Evolutionary conservation across 2,329 filamentous ascomycete species (phyloP), one percentile per base, ranked within the genome.

Genomic region (Geosmithia putterillii): DNA sequence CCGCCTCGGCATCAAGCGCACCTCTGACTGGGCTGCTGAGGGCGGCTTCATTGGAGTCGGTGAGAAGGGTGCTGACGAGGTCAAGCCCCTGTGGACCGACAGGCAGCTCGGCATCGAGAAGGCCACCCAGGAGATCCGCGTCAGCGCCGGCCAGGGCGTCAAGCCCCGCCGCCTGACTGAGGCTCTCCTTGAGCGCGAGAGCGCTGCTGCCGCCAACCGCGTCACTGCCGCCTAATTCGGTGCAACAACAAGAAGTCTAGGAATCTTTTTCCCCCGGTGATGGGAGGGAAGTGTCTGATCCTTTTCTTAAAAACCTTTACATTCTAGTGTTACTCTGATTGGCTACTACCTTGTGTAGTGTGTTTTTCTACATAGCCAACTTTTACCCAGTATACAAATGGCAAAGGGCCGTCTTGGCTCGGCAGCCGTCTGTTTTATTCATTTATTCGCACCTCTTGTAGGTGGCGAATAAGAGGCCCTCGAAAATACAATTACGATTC

Each of bases 11-110:
- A 89, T 95, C 66, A 95, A 94, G 73, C 83, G 90, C 55, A 94
- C 90, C 22, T 86, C 82, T 46, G 84, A 94, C 56, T 98, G 92
- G 92, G 84, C 85, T 23, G 78, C 80, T 14, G 76, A 92, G 57
- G 92, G 92, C 40, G 92, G 92, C 7, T 95, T 96, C 65, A 86
- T 96, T 46, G 92, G 90, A 43, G 92, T 98, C 8, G 92, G 92
- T 19, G 82, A 87, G 50, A 66, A 81, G 45, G 73, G 71, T 41
- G 73, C 72, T 44, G 66, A 22, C 8, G 46, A 66, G 2, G 73
- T 76, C 36, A 65, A 76, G 57, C 82, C 89, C n/a, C 80, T 98
- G 36, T 98, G 92, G 92, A 92, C 86, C 2, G 81, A 95, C 54
- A 71, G 75, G 54, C 92, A 98, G 71, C 77, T 98, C 44, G 86